Conservation (phyloP, 768 basidiomycete species). For the Phanerochaete carnosa region DNA sequence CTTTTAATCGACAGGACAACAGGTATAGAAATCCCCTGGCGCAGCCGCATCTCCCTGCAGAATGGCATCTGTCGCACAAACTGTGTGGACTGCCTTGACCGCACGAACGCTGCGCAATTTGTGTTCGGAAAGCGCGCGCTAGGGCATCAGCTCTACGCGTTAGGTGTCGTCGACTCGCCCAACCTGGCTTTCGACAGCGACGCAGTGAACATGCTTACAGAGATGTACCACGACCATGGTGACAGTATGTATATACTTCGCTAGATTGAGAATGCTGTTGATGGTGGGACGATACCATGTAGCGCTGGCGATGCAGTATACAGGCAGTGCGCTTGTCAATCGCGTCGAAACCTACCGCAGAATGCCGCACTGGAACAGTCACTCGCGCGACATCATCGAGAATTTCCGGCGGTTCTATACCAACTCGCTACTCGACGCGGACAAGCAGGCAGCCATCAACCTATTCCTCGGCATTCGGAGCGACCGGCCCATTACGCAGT, state of each 20-base stretch:
- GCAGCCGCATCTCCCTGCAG: slow-evolving; percentile 73
- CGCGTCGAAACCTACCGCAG: slow-evolving; percentile 93
- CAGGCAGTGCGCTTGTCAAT: slow-evolving; percentile 94
- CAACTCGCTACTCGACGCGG: slow-evolving; percentile 91
- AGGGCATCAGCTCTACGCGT: slow-evolving; percentile 92
- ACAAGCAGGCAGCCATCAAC: slow-evolving; percentile 97
- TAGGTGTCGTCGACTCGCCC: slow-evolving; percentile 84
- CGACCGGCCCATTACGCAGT: slow-evolving; percentile 44
- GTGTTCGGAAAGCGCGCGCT: slow-evolving; percentile 94
- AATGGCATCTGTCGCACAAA: slow-evolving; percentile 92
- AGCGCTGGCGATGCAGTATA: slow-evolving; percentile 96
- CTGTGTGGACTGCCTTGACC: slow-evolving; percentile 95
- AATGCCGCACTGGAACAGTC: slow-evolving; percentile 96
- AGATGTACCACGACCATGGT: slow-evolving; percentile 98
- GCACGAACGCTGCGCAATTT: slow-evolving; percentile 96
- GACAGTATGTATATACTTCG: slow-evolving; percentile 60
- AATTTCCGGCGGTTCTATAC: slow-evolving; percentile 93
- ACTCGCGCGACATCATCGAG: slow-evolving; percentile 94
- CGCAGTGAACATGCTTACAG: slow-evolving; percentile 93
- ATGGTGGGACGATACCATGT: background rate
- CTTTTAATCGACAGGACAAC: slow-evolving; percentile 15
- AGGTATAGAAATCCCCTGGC: slow-evolving; percentile 42
- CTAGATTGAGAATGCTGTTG: background rate
- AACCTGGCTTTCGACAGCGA: slow-evolving; percentile 90
- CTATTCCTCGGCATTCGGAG: slow-evolving; percentile 82